phyloP scores from a whole-genome alignment of 306 rosid genomes.

The Rosa lucieae region DNA sequence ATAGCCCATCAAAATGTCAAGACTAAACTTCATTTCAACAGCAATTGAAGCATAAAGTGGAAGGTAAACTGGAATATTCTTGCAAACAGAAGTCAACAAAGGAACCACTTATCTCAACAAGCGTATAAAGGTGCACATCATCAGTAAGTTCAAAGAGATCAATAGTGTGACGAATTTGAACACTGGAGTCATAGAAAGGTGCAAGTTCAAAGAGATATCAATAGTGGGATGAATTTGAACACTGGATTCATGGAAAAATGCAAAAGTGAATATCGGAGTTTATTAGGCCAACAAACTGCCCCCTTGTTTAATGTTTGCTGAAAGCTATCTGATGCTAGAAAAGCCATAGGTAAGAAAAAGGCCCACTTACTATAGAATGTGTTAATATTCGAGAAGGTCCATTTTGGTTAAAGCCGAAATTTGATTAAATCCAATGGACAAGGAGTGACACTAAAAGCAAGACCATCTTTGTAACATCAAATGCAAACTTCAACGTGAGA shows the following conservation, averaged over 20 bases:
- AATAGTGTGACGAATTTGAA: not conserved
- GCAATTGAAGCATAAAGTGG: not conserved
- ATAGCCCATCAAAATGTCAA: slow-evolving; percentile 15
- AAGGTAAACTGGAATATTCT: not conserved
- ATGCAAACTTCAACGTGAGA: not conserved
- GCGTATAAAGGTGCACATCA: not conserved
- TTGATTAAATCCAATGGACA: not conserved
- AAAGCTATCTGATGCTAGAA: too few species aligned
- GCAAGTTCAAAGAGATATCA: not conserved
- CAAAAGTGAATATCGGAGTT: too few species aligned
- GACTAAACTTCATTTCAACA: slow-evolving; percentile 6
- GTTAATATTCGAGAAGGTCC: not conserved
- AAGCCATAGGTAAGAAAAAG: too few species aligned
- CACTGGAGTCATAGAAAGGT: not conserved
- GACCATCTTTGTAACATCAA: not conserved
- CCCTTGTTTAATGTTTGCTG: not conserved
- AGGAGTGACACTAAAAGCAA: not conserved
- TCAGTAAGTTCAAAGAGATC: not conserved
- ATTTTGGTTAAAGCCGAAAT: not conserved
- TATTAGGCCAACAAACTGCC: not conserved
- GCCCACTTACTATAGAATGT: not conserved
- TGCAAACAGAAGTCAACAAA: not conserved
- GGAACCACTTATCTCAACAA: not conserved
- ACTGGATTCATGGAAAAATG: not conserved
- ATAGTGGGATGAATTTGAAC: not conserved